Evolutionary conservation across 768 basidiomycete genomes (phyloP), one percentile per base, ranked within the genome.

Genomic region (Tricholomella constricta): DNA sequence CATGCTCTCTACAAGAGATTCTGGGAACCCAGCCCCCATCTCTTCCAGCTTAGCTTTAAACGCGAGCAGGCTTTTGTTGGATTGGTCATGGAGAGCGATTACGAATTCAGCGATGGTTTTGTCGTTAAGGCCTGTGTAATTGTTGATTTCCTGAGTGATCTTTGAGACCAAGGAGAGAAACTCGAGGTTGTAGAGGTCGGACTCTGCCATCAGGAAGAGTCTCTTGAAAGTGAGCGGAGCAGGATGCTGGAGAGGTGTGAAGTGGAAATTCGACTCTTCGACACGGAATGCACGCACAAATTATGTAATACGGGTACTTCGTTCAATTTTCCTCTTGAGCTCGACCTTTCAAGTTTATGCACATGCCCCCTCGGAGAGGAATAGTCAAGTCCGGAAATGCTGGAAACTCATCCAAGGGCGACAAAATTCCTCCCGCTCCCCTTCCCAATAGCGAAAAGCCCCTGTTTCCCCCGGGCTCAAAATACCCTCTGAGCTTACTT

Each of bases 91-190:
- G 52, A 98, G 82, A 57, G 82, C 75, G 58, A 99, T 94, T 57
- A 98, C 84, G 69, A 95, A 99, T 74, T 98, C 96, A 11, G 97
- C 94, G 42, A 96, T 79, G 2, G 89, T 88, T 67, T 95, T 96
- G 79, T 99, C 95, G 66, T 86, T 89, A 32, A 91, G 70, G 14
- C 84, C 88, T 46, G 82, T 79, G 67, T 98, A 85, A 63, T 97
- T 98, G 70, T 88, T 84, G 41, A 98, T 84, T 67, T 98, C 95
- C 69, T 95, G 92, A 0, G 89, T 89, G 63, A 99, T 91, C 68
- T 91, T 90, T 54, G 89, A 86, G 52, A 97, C 87, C 36, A 98
- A 78, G 32, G 94, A 95, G 43, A 99, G 85, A 54, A 89, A 79
- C 70, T 98, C 97, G 70, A 99, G 89, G 69, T 91, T 85, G 74